Base-by-base conservation (phyloP, 1,284 basidiomycete genomes). In the Trichosporon ovoides region DNA sequence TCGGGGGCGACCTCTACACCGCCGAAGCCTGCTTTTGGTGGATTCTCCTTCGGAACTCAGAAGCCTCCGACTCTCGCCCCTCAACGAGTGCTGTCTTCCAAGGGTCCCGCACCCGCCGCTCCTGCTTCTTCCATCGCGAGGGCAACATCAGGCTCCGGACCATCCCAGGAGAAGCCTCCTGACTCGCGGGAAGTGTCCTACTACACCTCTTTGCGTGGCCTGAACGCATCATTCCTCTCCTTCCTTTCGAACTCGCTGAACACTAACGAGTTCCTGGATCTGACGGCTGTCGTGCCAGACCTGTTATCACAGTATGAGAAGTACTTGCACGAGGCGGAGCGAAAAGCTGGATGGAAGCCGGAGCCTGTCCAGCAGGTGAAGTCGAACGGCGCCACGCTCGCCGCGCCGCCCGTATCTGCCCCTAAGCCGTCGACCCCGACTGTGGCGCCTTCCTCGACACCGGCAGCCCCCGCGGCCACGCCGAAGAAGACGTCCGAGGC, bases 221-320 rank as follows among this genome's bases (percentile, higher is more conserved):
- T 94, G 48, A 94, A 94, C 70, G 75, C 83, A 19, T 87, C 88
- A 0, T 80, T 92, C 66, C 69, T 88, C 33, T 78, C 83, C 4
- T 82, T 84, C 33, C 76, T 91, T 49, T 80, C 83, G 13, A 81
- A 83, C 53, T 81, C 83, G 4, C 75, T 91, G 19, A 84, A 88
- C 31, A 77, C 81, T 10, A 89, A 94, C 72, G 85, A 88, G 1
- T 92, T 92, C 72, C 72, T 80, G n/a, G 85, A 94, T 66, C 75
- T 91, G 3, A 78, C 81, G 4, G 74, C 76, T 10, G 66, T 66
- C 5, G 49, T 77, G 24, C 68, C 70, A 0, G 50, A 48, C 13
- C 55, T 89, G 10, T 62, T 86, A n/a, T 82, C 84, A 56, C 83
- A 82, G 55, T 93, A 94, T 76, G 83, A 81, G 66, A 78, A 75